These are phyloP conservation scores for Trichoderma sp. DNA, from an alignment of 2,329 filamentous ascomycete species.

Conservation along the genomic window DNA sequence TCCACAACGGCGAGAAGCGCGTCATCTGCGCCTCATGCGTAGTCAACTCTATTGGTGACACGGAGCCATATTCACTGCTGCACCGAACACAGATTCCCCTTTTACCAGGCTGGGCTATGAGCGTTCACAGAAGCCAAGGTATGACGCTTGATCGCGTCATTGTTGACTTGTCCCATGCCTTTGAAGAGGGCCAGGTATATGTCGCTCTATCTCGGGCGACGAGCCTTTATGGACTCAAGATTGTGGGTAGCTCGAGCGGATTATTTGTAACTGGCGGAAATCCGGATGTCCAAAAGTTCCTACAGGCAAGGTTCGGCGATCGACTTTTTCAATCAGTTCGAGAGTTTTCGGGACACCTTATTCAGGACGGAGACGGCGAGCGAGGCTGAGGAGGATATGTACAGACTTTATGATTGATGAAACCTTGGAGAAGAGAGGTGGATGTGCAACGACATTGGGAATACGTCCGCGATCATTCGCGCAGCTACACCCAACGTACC, in stretches of 20 bases:
- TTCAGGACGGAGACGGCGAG: not conserved
- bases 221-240: conserved; percentile 21
- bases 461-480: not conserved
- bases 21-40: conserved; percentile 52
- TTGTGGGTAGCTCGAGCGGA: conserved; percentile 18
- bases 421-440: too few relatives aligned
- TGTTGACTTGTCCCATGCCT: conserved; percentile 51
- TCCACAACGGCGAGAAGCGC: conserved; percentile 44
- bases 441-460: not conserved
- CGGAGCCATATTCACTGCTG: conserved; percentile 36
- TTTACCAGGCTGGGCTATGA: conserved; percentile 59
- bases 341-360: not conserved
- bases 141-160: conserved; percentile 59
- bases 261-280: not conserved
- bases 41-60: conserved; percentile 45
- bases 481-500: not conserved
- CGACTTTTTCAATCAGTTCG: not conserved
- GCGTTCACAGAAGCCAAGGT: conserved; percentile 61
- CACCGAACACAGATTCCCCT: conserved; percentile 59
- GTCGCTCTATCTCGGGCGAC: conserved; percentile 38
- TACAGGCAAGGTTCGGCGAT: not conserved
- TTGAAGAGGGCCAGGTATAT: conserved; percentile 59
- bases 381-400: not conserved
- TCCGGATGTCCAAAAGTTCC: not conserved
- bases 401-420: not conserved